Conservation (phyloP, 768 basidiomycete genomes). For the Russula griseocarnosa region DNA sequence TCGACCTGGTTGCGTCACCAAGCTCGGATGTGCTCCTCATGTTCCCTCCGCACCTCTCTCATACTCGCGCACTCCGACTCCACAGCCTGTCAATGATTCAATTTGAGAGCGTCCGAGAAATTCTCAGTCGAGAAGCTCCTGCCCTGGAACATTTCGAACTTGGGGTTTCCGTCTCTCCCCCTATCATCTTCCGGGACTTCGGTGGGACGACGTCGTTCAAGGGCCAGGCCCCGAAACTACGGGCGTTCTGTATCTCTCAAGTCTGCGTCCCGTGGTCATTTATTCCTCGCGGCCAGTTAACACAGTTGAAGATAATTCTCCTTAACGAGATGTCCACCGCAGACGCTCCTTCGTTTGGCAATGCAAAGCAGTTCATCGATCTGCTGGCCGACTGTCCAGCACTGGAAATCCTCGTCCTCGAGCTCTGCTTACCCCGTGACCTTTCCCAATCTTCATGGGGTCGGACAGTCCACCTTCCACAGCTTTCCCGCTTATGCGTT, state of each 20-base stretch:
- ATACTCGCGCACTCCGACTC: slow-evolving; percentile 16
- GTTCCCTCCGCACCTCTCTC: slow-evolving; percentile 2
- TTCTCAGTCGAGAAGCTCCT: slow-evolving; percentile 5
- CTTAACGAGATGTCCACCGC: neutral
- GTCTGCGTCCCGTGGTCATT: slow-evolving; percentile 2
- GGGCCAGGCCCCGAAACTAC: slow-evolving; percentile 8
- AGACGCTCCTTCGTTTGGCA: neutral
- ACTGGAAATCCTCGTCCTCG: slow-evolving; percentile 9
- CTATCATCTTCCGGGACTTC: neutral
- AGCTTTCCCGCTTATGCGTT: slow-evolving; percentile 5
- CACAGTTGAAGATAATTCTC: slow-evolving; percentile 7
- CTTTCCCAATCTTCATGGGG: neutral
- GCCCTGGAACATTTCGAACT: slow-evolving; percentile 15
- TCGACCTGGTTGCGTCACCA: neutral
- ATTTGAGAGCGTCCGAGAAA: neutral
- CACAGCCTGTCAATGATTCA: neutral
- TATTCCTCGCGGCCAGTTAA: slow-evolving; percentile 11
- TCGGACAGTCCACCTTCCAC: slow-evolving; percentile 10
- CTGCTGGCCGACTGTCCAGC: slow-evolving; percentile 2
- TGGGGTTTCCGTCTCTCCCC: neutral
- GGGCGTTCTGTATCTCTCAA: neutral
- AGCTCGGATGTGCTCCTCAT: neutral
- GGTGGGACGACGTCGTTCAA: neutral
- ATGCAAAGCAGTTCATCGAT: neutral
- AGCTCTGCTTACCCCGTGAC: slow-evolving; percentile 1